Base-by-base conservation (phyloP, 2,329 filamentous ascomycete genomes). In the Neodidymelliopsis sp. region DNA sequence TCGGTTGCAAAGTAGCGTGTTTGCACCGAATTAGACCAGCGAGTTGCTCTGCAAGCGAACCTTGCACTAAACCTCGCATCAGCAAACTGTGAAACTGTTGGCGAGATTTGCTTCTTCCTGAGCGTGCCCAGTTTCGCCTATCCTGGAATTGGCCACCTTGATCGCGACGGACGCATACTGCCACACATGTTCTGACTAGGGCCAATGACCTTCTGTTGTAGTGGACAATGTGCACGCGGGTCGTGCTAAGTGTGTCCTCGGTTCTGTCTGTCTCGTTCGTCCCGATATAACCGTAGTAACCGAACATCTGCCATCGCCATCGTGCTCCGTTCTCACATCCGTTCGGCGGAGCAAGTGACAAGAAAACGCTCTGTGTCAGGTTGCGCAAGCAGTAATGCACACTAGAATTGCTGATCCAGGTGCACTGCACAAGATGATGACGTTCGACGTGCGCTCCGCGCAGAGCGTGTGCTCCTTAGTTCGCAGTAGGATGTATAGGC, bases 401-500 rank as follows among this genome's bases (percentile, higher is more conserved):
- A 16, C 6, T 15, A 12, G 9, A 7, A 12, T 25, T 20, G 33
- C 7, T 12, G n/a, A 23, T 27, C 23, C 0, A 37, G 7, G 19
- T 49, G 40, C 3, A 44, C 16, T 3, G 22, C 29, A 13, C 47
- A 49, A 12, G 13, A 23, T 12, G 39, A 43, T n/a, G 39, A 49
- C 9, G 11, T 43, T 10, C 15, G 24, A 18, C 19, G 46, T 11
- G 20, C n/a, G 2, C 3, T 11, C 12, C 18, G 23, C 4, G 18
- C 10, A 28, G 28, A 16, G 6, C 5, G 18, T 13, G 18, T n/a
- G 28, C 40, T 49, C 9, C 4, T 4, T 4, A 49, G 39, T 28
- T 49, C 39, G 18, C 47, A 49, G 18, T 49, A 43, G 1, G 47
- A 40, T 8, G 39, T 44, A 12, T 49, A 49, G 19, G 47, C 47